Evolutionary conservation across 2,329 filamentous ascomycete species (phyloP).

Genomic region (Alternaria ventricosa): DNA sequence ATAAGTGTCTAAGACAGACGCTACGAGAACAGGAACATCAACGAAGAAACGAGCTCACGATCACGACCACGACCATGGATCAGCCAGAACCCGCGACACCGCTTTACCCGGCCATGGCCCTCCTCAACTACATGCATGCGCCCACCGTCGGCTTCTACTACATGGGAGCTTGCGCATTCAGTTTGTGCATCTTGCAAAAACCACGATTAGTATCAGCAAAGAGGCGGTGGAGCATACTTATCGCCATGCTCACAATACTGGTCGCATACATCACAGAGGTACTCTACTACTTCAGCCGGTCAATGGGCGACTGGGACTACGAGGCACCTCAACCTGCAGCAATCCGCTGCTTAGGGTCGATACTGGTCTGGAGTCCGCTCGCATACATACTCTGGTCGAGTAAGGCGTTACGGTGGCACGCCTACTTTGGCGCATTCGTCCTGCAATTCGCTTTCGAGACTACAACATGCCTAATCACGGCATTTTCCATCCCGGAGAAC

Average conservation of each 20-base stretch:
- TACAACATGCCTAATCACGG: slow-evolving; percentile 33
- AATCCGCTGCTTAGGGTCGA: slow-evolving; percentile 43
- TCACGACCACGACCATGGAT: slow-evolving; percentile 16
- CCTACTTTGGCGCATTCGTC: slow-evolving; percentile 44
- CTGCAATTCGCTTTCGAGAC: slow-evolving; percentile 42
- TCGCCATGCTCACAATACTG: slow-evolving; percentile 22
- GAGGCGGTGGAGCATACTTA: slow-evolving; percentile 28
- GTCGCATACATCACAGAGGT: slow-evolving; percentile 38
- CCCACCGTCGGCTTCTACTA: slow-evolving; percentile 42
- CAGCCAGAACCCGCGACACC: slow-evolving; percentile 8
- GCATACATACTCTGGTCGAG: slow-evolving; percentile 31
- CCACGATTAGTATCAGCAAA: slow-evolving; percentile 30
- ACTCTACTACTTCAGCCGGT: slow-evolving; percentile 43
- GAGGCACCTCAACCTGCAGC: slow-evolving; percentile 42
- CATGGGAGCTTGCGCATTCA: slow-evolving; percentile 34
- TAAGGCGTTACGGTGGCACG: slow-evolving; percentile 38
- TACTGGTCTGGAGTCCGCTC: slow-evolving; percentile 42
- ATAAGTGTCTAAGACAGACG: not conserved
- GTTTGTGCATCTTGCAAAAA: slow-evolving; percentile 41
- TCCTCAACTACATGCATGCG: slow-evolving; percentile 44
- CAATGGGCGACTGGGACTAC: slow-evolving; percentile 37
- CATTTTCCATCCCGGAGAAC: slow-evolving; percentile 21
- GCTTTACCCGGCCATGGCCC: slow-evolving; percentile 31
- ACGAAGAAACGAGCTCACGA: not conserved
- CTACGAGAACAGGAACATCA: not conserved